Evolutionary conservation across 257 asterid genomes (phyloP).

Genomic region (Coffea eugenioides): DNA sequence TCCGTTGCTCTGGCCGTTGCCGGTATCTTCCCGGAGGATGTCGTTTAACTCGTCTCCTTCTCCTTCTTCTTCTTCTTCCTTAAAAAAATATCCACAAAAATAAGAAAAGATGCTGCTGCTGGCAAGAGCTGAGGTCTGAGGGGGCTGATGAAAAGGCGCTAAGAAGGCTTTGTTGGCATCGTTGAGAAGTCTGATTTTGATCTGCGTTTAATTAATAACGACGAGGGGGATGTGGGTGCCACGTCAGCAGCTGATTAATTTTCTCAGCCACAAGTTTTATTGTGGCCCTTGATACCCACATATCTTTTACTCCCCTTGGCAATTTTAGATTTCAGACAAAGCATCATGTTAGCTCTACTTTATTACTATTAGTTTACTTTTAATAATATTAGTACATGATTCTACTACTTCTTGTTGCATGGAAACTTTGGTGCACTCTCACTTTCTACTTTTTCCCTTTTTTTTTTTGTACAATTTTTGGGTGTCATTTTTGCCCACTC

Average conservation of each 20-base stretch:
- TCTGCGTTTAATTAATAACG: slow-evolving; percentile 31
- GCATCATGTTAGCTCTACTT: no score
- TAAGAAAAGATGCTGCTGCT: not conserved
- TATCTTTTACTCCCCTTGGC: slow-evolving; percentile 10
- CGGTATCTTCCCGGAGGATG: not conserved
- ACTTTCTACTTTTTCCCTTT: not conserved
- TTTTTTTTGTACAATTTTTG: not conserved
- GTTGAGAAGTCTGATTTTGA: slow-evolving; percentile 38
- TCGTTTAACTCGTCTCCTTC: not conserved
- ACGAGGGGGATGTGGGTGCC: slow-evolving; percentile 49
- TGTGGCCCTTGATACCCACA: slow-evolving; percentile 36
- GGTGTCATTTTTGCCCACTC: no score
- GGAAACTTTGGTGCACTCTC: slow-evolving; percentile 31
- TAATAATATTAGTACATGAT: not conserved
- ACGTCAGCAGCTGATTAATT: slow-evolving; percentile 41
- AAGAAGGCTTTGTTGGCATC: slow-evolving; percentile 50
- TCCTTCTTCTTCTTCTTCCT: no score
- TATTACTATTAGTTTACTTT: not conserved
- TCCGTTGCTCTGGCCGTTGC: not conserved
- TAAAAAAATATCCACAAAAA: not conserved
- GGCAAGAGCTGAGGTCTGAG: not conserved
- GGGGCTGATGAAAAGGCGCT: not conserved
- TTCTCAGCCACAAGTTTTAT: slow-evolving; percentile 68
- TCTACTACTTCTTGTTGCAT: slow-evolving; percentile 17
- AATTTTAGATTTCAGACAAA: not conserved